Evolutionary conservation across 2,329 filamentous ascomycete species (phyloP), one percentile per base, ranked within the genome.

Genomic region (Zymoseptoria passerinii): DNA sequence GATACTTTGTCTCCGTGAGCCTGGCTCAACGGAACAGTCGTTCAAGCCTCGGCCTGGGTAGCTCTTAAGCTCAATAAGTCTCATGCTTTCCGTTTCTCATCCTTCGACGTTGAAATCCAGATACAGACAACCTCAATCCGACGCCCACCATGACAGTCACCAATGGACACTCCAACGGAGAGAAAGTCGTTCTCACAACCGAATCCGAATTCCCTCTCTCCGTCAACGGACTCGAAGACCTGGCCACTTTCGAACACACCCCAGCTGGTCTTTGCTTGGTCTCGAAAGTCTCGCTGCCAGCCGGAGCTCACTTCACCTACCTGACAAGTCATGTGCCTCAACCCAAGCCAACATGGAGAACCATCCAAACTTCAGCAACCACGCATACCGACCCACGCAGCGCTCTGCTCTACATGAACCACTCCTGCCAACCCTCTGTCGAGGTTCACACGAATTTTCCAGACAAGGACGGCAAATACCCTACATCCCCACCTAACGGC

Each of bases 381-480:
- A 72, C 74, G 0, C 80, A 83, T 68, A 80, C 83, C 63, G 80
- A 83, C 63, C 75, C 83, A 4, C 82, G 82, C 70, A 78, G 75
- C 59, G 81, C 82, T 63, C 72, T 83, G 9, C 76, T 83, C 23
- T 83, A 77, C 70, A 77, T 80, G 72, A 84, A 83, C 71, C 81
- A 83, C 70, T 80, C 77, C 2, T 83, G 80, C 28, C 9, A 52
- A 23, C 81, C 81, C 0, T 76, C 75, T 3, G 62, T 83, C 13
- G 75, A 81, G 54, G 81, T 83, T 63, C 80, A 83, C 64, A 81
- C 81, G 18, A 65, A 64, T 52, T 50, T 60, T 19, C 67, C 67
- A 4, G 62, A 66, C 49, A 58, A 57, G 1, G 49, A 61, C n/a
- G 66, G 66, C n/a, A 59, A 63, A 5, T 69, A 69, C 53, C 67